Conservation (phyloP, 2,329 filamentous ascomycete species). For the Daldinia sp. region DNA sequence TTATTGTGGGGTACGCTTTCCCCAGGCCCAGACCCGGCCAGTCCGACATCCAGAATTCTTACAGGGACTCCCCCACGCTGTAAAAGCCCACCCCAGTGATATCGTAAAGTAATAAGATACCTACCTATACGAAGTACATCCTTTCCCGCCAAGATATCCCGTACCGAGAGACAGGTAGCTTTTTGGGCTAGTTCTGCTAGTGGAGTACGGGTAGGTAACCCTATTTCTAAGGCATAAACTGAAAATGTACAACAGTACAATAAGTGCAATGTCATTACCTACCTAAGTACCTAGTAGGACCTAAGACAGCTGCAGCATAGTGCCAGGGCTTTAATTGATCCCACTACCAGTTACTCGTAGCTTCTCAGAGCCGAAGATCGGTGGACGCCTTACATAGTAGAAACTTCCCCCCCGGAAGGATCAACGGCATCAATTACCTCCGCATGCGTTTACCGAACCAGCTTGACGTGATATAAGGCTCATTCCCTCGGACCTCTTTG, state of each 20-base stretch:
- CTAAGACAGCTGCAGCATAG: constrained; percentile 1
- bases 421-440: constrained; percentile 17
- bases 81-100: constrained; percentile 24
- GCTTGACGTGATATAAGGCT: constrained; percentile 24
- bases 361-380: constrained; percentile 35
- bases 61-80: constrained; percentile 36
- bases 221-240: background rate
- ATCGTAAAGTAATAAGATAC: constrained; percentile 18
- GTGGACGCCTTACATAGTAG: constrained; percentile 8
- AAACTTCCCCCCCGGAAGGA: constrained; percentile 8
- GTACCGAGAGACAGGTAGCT: constrained; percentile 31
- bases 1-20: constrained; percentile 34
- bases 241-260: too few species aligned
- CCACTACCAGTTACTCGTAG: constrained; percentile 10
- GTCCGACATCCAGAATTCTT: constrained; percentile 31
- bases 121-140: background rate
- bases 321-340: constrained; percentile 40
- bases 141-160: constrained; percentile 10
- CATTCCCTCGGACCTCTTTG: constrained; percentile 11
- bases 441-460: constrained; percentile 33
- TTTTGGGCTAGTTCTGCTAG: constrained; percentile 3
- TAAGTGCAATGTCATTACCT: too few species aligned
- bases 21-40: constrained; percentile 39
- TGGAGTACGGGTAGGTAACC: constrained; percentile 12
- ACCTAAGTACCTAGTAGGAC: background rate